Base-by-base conservation (phyloP, 768 basidiomycete genomes). In the Amanita rimosa region DNA sequence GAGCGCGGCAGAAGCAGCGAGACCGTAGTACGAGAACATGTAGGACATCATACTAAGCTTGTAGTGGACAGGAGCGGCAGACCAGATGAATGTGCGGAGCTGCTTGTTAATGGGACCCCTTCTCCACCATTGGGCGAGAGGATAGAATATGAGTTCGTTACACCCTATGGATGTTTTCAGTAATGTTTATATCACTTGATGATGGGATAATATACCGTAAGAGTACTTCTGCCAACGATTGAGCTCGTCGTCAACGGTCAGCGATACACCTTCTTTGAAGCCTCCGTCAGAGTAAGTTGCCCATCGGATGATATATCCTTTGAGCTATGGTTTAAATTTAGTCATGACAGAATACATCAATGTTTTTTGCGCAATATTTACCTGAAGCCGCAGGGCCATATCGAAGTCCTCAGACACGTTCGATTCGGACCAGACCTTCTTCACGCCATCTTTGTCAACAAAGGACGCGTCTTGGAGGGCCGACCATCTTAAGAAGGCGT, bases 181-280 rank as follows among this genome's bases (percentile, higher is more conserved):
- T 35, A 36, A n/a, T 46, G 40, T 48, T n/a, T 24, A 46, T 34
- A 33, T 53, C 35, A 27, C 52, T 0, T 46, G 29, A 27, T 14
- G n/a, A 16, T 24, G 10, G 7, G 24, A 19, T 19, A 2, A 57
- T 63, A 48, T 58, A 76, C 83, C 85, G 64, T 85, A 87, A 0
- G 83, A 70, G 52, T 88, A 89, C 60, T 93, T 95, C 53, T 93
- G 88, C 92, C 92, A 95, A 2, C 92, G 65, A 57, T 93, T 93
- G 7, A 95, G 67, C 62, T 95, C 92, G 57, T 95, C 92, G 45
- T 92, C 89, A 48, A 81, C 81, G 0, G 92, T 93, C 13, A 95
- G 68, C 0, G 85, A 87, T 16, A 95, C 91, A 53, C 92, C 92
- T 58, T 95, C 92, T 67, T 91, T 86, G 71, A 93, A 94, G 1